phyloP scores from a whole-genome alignment of 1,139 yeast species.

The Kodamaea sp. region DNA sequence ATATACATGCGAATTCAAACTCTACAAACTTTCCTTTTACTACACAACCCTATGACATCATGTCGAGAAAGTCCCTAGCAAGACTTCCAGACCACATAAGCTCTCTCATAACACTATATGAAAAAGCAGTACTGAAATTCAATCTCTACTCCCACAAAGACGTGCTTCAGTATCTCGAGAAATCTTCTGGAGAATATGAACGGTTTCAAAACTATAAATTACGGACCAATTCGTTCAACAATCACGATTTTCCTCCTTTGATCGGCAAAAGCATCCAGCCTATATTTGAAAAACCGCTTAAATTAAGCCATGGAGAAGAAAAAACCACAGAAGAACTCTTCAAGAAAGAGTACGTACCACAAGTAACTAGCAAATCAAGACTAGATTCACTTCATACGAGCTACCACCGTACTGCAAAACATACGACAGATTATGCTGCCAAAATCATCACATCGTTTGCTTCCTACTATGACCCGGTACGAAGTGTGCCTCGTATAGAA shows the following conservation, averaged over 20 bases:
- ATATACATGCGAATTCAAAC: too few relatives aligned
- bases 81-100: constrained; percentile 19
- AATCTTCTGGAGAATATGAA: constrained; percentile 21
- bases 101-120: constrained; percentile 14
- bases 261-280: constrained; percentile 18
- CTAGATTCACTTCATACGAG: constrained; percentile 16
- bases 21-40: too few relatives aligned
- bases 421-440: constrained; percentile 25
- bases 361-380: background rate
- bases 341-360: constrained; percentile 1
- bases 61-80: constrained; percentile 18
- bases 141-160: constrained; percentile 7
- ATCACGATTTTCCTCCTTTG: constrained; percentile 26
- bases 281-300: constrained; percentile 19
- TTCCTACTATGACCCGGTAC: constrained; percentile 23
- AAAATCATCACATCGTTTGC: constrained; percentile 22
- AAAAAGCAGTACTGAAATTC: constrained; percentile 10
- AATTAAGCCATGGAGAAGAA: constrained; percentile 16
- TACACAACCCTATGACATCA: too few relatives aligned
- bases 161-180: constrained; percentile 17
- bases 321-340: constrained; percentile 19
- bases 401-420: constrained; percentile 14
- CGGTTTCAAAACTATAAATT: constrained; percentile 23
- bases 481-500: constrained; percentile 15
- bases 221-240: constrained; percentile 14